Conservation (phyloP, 2,329 filamentous ascomycete species). For the Hypoxylon rubiginosum region DNA sequence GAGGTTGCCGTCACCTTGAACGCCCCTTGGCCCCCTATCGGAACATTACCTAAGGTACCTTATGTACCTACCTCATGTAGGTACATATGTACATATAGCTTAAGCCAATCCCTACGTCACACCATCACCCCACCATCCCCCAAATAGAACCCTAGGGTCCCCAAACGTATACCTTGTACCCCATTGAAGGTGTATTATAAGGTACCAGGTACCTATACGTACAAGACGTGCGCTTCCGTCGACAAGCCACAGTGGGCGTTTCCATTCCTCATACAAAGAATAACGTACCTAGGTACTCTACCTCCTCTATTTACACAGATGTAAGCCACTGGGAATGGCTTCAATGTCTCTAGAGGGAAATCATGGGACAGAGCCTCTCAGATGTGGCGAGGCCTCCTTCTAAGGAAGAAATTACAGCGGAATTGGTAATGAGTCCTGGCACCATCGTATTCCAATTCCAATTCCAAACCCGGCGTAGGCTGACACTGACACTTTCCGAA, state of each 20-base stretch:
- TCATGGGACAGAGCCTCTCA: slow-evolving; percentile 68
- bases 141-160: background rate
- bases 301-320: background rate
- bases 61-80: too few relatives aligned
- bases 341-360: slow-evolving; percentile 38
- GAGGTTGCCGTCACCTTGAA: too few relatives aligned
- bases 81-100: too few relatives aligned
- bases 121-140: background rate
- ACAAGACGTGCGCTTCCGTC: background rate
- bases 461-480: too few relatives aligned
- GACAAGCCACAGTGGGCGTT: background rate
- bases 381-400: slow-evolving; percentile 60
- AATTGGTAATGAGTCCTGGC: slow-evolving; percentile 60
- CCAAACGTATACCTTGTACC: too few relatives aligned
- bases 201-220: slow-evolving; percentile 13
- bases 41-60: too few relatives aligned
- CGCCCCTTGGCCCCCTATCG: too few relatives aligned
- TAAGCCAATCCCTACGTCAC: slow-evolving; percentile 25
- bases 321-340: slow-evolving; percentile 44
- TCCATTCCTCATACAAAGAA: background rate
- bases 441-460: background rate
- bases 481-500: slow-evolving; percentile 19
- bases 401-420: slow-evolving; percentile 64
- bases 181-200: too few relatives aligned
- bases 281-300: background rate